A percentile compares a stretch with the other conserved stretches of the same genome.
Evolutionary conservation across 208 protist genomes (phyloP).

Genomic region (Sergeia podlipaevii): DNA sequence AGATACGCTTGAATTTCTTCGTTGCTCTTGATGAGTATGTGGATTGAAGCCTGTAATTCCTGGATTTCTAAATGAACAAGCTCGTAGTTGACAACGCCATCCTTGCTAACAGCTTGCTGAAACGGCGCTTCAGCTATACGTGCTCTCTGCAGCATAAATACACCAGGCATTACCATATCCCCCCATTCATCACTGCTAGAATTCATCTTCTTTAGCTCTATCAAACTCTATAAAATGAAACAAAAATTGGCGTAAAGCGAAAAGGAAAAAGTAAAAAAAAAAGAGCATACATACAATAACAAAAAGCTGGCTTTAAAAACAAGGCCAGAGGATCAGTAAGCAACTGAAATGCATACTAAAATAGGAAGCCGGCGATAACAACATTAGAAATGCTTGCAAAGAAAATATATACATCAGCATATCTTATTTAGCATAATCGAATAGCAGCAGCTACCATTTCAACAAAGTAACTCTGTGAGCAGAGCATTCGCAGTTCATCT

Average conservation of each 20-base stretch:
- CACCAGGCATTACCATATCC: conserved; percentile 69
- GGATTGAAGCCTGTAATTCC: conserved; percentile 37
- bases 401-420: neutral
- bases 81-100: conserved; percentile 45
- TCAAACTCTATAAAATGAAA: neutral
- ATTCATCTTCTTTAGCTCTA: neutral
- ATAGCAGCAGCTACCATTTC: too few relatives aligned
- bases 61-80: conserved; percentile 59
- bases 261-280: neutral
- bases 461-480: too few relatives aligned
- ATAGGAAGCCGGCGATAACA: too few relatives aligned
- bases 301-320: neutral
- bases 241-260: neutral
- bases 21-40: conserved; percentile 63
- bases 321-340: too few relatives aligned
- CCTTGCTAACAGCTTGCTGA: conserved; percentile 7
- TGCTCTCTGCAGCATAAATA: conserved; percentile 71
- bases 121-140: neutral
- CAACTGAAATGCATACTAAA: too few relatives aligned
- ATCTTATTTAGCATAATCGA: neutral
- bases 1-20: conserved; percentile 46
- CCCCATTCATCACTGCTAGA: conserved; percentile 42
- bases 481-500: too few relatives aligned
- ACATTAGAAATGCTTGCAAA: too few relatives aligned
- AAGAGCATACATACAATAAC: neutral